Conservation (phyloP, 805 yeast genomes). For the Yamadazyma olivae region DNA sequence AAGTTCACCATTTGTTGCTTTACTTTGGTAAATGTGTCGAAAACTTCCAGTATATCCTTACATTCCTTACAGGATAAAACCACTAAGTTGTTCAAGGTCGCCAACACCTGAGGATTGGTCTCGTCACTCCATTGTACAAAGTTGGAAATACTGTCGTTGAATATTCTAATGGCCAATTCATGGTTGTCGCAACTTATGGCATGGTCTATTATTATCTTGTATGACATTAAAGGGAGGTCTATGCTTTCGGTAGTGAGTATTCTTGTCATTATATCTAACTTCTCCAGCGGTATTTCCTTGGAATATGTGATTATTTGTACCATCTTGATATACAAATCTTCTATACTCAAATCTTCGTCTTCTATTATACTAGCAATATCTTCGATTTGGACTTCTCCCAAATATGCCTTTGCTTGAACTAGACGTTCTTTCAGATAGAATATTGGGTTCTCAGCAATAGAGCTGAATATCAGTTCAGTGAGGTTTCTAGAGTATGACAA, state of each 20-base stretch:
- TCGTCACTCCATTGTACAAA: slow-evolving; percentile 21
- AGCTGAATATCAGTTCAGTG: neutral
- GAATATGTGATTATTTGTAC: slow-evolving; percentile 12
- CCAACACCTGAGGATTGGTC: slow-evolving; percentile 32
- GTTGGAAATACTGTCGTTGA: slow-evolving; percentile 27
- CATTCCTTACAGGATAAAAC: slow-evolving; percentile 26
- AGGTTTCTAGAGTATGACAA: too few relatives aligned
- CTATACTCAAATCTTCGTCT: slow-evolving; percentile 9
- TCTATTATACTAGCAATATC: neutral
- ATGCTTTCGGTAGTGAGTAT: slow-evolving; percentile 11
- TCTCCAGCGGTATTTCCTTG: too few relatives aligned
- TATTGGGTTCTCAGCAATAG: slow-evolving; percentile 3
- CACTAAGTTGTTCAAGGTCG: slow-evolving; percentile 45
- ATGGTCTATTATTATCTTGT: slow-evolving; percentile 26
- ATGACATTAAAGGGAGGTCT: slow-evolving; percentile 18
- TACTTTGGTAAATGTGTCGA: slow-evolving; percentile 31
- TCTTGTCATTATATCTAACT: neutral
- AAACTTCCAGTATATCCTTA: slow-evolving; percentile 24
- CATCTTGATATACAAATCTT: slow-evolving; percentile 14
- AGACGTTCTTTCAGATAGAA: slow-evolving; percentile 8
- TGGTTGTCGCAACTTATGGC: slow-evolving; percentile 19
- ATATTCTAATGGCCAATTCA: slow-evolving; percentile 23
- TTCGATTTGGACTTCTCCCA: neutral
- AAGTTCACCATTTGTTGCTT: slow-evolving; percentile 33
- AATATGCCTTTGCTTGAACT: slow-evolving; percentile 8